A percentile compares a stretch with the other conserved stretches of the same genome.
These are phyloP conservation scores for Colletotrichum zoysiae DNA, from an alignment of 2,329 filamentous ascomycete genomes.

Conservation along the genomic window DNA sequence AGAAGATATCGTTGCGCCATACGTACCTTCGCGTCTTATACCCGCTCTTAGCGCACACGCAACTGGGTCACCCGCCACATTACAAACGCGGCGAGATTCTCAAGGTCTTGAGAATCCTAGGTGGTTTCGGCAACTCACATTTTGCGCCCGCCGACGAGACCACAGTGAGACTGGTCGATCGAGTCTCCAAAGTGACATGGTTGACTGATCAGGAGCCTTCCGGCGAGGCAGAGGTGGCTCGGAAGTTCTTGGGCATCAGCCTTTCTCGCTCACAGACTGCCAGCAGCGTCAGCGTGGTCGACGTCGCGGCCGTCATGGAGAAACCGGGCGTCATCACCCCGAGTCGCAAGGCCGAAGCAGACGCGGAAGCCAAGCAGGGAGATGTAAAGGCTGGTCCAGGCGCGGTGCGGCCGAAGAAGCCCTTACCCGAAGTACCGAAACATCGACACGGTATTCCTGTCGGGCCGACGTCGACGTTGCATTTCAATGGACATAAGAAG, in stretches of 20 bases:
- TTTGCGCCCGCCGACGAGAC: conserved; percentile 87
- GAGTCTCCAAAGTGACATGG: conserved; percentile 81
- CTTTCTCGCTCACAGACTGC: conserved; percentile 73
- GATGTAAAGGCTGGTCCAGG: conserved; percentile 42
- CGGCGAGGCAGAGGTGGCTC: conserved; percentile 62
- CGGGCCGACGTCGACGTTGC: conserved; percentile 49
- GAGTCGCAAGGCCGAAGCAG: conserved; percentile 66
- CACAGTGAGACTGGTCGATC: conserved; percentile 79
- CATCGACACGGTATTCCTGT: conserved; percentile 67
- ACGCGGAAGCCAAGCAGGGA: conserved; percentile 45
- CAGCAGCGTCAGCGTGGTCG: conserved; percentile 80
- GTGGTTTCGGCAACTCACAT: conserved; percentile 75
- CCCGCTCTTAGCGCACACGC: conserved; percentile 90
- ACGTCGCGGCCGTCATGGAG: conserved; percentile 84
- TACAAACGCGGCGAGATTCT: conserved; percentile 92
- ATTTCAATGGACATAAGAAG: conserved; percentile 54
- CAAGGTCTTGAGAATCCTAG: conserved; percentile 79
- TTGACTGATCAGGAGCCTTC: conserved; percentile 61
- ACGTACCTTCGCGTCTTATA: conserved; percentile 95
- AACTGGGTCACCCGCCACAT: conserved; percentile 85
- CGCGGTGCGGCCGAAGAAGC: conserved; percentile 57
- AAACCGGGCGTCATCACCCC: conserved; percentile 87
- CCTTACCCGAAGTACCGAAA: conserved; percentile 67
- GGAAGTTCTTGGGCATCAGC: conserved; percentile 77
- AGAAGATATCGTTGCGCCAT: conserved; percentile 81